Evolutionary conservation across 1,284 basidiomycete species (phyloP), one percentile per base, ranked within the genome.

Genomic region (Psilocybe mexicana): DNA sequence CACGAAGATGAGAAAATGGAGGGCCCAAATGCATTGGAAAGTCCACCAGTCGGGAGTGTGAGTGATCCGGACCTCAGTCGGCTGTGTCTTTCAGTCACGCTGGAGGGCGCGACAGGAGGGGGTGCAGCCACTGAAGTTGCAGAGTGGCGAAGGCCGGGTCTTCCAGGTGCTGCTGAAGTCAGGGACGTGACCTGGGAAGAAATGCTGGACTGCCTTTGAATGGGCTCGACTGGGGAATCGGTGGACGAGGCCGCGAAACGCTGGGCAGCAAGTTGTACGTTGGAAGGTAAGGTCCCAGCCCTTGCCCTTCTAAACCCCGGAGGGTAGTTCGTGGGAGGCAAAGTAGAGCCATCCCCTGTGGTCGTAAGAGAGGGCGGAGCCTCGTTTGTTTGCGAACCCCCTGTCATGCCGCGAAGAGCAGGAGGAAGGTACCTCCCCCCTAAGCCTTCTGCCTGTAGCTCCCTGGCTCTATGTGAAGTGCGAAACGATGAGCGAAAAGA

Each of bases 11-110:
- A 89, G 68, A 95, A 96, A 52, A 94, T 85, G 62, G 89, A 90
- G 40, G 89, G 81, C 26, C 92, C 93, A 71, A 96, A 96, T 2
- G 93, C 90, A 68, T 92, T 93, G 60, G 87, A 88, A n/a, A 91
- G 77, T 24, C 92, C 86, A 54, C 84, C 87, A 44, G 88, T 79
- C 6, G 90, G 90, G 36, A 92, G 77, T 10, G 91, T 93, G 49
- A 95, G 81, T 25, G 94, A 96, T 30, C 94, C 95, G 25, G 94
- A 96, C 63, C 95, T 84, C 58, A 94, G 81, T 55, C 95, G 89
- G 70, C 87, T 93, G 72, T 87, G 85, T 67, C 86, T 81, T 69
- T 90, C 84, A 50, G 79, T 76, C 57, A 80, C 76, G 47, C 81
- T 80, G 47, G 87, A 79, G 26, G 87, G 77, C 23, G 85, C 77